A percentile compares a stretch with the other conserved stretches of the same genome.
Conservation (phyloP, 176 grass and related monocot species). For the Pharus latifolius region DNA sequence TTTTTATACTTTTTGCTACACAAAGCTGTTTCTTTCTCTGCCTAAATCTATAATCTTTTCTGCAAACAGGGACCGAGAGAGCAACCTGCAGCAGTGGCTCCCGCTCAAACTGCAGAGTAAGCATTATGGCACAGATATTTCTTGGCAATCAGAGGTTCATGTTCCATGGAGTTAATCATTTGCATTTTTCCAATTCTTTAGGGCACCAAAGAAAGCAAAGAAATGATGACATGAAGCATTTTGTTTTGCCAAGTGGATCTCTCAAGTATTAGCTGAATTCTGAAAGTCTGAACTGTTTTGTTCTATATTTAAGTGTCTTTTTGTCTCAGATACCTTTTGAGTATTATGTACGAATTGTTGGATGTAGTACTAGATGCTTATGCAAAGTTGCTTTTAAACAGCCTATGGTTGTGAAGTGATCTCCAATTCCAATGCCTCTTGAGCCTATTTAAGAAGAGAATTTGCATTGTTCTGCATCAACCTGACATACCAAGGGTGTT, state of each 20-base stretch:
- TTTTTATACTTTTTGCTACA: too few species aligned
- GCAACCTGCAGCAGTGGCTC: slow-evolving; percentile 10
- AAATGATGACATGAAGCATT: slow-evolving; percentile 28
- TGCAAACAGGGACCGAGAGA: slow-evolving; percentile 35
- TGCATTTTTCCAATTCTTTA: neutral
- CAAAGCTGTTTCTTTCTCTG: too few species aligned
- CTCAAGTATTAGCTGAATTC: slow-evolving; percentile 31
- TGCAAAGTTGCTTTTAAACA: neutral
- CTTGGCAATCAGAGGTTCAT: neutral
- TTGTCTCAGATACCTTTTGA: slow-evolving; percentile 14
- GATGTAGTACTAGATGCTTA: slow-evolving; percentile 21
- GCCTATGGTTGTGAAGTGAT: too few species aligned
- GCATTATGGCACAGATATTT: neutral
- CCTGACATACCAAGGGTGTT: too few species aligned
- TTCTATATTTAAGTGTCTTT: slow-evolving; percentile 16
- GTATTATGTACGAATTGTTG: slow-evolving; percentile 16
- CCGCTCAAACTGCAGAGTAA: slow-evolving; percentile 32
- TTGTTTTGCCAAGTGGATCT: slow-evolving; percentile 11
- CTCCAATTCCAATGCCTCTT: too few species aligned
- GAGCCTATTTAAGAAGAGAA: too few species aligned
- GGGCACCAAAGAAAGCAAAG: slow-evolving; percentile 42
- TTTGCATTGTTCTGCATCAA: too few species aligned
- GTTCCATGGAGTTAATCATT: neutral
- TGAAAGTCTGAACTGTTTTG: slow-evolving; percentile 32
- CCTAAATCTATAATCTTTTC: too few species aligned